Percentiles rank a stretch among this genome's conserved stretches.
phyloP scores from a whole-genome alignment of 805 yeast species.

The Ogataea nonfermentans region DNA sequence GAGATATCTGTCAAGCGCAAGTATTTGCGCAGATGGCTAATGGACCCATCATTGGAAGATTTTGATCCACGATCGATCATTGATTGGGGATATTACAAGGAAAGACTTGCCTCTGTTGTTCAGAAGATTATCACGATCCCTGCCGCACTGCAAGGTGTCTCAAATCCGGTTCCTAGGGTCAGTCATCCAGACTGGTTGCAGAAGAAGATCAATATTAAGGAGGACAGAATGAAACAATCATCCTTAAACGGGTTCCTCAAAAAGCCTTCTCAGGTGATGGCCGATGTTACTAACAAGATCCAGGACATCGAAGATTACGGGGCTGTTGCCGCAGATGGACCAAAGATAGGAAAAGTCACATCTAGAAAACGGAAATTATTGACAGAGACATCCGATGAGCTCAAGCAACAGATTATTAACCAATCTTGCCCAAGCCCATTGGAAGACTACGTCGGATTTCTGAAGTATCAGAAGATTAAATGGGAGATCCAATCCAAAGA shows the following conservation, averaged over 20 bases:
- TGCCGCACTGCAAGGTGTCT: conserved; percentile 86
- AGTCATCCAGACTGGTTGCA: conserved; percentile 92
- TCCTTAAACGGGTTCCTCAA: conserved; percentile 58
- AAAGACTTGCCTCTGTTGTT: conserved; percentile 86
- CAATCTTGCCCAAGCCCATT: conserved; percentile 64
- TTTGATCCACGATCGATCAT: conserved; percentile 87
- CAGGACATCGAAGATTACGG: conserved; percentile 80
- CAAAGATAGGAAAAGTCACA: conserved; percentile 46
- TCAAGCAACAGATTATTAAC: conserved; percentile 44
- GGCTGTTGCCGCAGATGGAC: conserved; percentile 23
- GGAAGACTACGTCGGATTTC: conserved; percentile 65
- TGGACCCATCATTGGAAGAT: conserved; percentile 69
- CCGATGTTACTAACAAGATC: conserved; percentile 36
- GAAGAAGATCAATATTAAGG: conserved; percentile 54
- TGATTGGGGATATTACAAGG: conserved; percentile 92
- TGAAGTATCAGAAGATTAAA: conserved; percentile 76
- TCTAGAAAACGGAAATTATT: conserved; percentile 44
- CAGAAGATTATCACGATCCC: conserved; percentile 96
- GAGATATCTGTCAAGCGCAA: conserved; percentile 66
- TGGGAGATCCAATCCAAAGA: conserved; percentile 81
- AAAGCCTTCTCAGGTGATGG: conserved; percentile 38
- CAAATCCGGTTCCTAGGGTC: conserved; percentile 93
- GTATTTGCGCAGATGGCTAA: conserved; percentile 82
- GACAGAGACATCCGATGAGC: conserved; percentile 41
- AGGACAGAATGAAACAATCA: conserved; percentile 72